Conservation (phyloP, 768 basidiomycete genomes). For the Lepiota venenata region DNA sequence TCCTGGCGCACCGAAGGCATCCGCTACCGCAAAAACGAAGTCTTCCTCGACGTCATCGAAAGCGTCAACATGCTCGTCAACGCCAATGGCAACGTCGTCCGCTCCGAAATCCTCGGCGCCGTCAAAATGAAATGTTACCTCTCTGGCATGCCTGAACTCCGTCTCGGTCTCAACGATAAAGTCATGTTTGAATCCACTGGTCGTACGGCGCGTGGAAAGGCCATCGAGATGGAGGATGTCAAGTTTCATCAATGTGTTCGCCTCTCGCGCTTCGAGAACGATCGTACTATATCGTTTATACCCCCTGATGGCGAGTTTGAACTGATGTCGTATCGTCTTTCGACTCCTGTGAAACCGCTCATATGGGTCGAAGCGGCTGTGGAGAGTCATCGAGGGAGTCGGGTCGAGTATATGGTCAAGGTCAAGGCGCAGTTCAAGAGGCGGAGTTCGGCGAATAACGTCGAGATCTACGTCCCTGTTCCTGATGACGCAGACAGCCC, state of each 20-base stretch:
- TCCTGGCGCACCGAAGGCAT: conserved; percentile 99
- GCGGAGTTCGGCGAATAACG: conserved; percentile 95
- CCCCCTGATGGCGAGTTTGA: conserved; percentile 99
- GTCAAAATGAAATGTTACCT: conserved; percentile 99
- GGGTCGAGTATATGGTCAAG: conserved; percentile 96
- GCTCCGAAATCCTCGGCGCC: conserved; percentile 96
- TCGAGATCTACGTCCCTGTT: conserved; percentile 98
- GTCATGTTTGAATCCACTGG: conserved; percentile 99
- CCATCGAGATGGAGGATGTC: conserved; percentile 99
- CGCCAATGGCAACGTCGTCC: conserved; percentile 93
- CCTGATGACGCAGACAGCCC: conserved; percentile 98
- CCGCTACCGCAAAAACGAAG: conserved; percentile 97
- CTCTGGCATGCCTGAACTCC: conserved; percentile 98
- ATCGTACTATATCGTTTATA: conserved; percentile 98
- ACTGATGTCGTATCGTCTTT: conserved; percentile 96
- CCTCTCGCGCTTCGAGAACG: conserved; percentile 95
- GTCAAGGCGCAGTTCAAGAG: conserved; percentile 97
- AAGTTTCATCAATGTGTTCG: conserved; percentile 99
- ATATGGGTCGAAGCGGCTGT: conserved; percentile 98
- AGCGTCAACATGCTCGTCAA: conserved; percentile 97
- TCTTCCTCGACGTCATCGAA: conserved; percentile 98
- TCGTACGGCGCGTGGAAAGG: conserved; percentile 90
- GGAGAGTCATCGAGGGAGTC: conserved; percentile 89
- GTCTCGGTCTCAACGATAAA: conserved; percentile 96
- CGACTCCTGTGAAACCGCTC: conserved; percentile 94